Evolutionary conservation across 106 monocot genomes (phyloP).

Genomic region (Dioscorea zingiberensis): DNA sequence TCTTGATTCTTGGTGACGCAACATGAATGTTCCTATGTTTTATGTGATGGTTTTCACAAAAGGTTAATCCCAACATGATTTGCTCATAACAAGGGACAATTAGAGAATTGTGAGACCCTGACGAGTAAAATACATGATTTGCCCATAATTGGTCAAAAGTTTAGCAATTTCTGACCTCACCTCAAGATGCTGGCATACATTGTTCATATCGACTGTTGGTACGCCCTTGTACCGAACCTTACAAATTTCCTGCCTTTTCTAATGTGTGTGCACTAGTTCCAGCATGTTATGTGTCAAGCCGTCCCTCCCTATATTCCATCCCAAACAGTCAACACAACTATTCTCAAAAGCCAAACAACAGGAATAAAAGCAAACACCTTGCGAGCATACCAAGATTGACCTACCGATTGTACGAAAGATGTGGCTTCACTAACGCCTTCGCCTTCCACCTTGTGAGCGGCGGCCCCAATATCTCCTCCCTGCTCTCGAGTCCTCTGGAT

Average conservation of each 20-base stretch:
- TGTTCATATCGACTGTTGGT: conserved; percentile 97
- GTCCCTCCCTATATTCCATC: conserved; percentile 70
- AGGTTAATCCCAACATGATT: no score
- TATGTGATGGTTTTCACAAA: no score
- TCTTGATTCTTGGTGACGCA: no score
- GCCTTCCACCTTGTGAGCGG: conserved; percentile 59
- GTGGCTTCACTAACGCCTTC: conserved; percentile 48
- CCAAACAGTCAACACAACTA: not conserved
- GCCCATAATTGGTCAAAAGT: no score
- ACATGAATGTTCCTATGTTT: no score
- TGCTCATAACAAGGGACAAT: no score
- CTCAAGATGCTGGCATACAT: conserved; percentile 85
- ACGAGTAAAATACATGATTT: no score
- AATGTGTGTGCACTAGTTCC: conserved; percentile 85
- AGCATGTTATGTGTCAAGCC: conserved; percentile 98
- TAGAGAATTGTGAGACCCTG: no score
- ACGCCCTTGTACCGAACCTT: conserved; percentile 97
- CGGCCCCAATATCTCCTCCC: conserved; percentile 79
- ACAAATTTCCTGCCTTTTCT: conserved; percentile 80
- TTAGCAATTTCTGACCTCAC: no score
- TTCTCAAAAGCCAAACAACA: not conserved
- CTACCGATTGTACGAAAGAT: conserved; percentile 58
- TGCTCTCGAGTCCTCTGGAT: conserved; percentile 37
- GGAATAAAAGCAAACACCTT: not conserved
- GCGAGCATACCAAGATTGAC: conserved; percentile 69